Base-by-base conservation (phyloP, 2,329 filamentous ascomycete species). In the Diaporthe humulicola region DNA sequence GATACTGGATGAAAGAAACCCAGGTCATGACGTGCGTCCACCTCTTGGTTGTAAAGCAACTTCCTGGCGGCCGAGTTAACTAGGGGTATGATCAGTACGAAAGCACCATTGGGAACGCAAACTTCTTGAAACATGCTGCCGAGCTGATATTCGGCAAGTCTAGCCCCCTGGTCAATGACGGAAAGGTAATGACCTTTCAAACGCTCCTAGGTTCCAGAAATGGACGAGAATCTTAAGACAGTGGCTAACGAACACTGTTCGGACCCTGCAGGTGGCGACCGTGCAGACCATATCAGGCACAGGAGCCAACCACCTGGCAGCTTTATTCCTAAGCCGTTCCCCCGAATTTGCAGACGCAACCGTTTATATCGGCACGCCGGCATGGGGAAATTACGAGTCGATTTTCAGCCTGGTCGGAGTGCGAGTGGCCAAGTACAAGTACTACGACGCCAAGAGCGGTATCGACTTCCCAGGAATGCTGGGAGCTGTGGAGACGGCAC, bases 231-330 rank as follows among this genome's bases (percentile, higher is more conserved):
- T 22, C 10, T n/a, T 1, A 5, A 50, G 19, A n/a, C 28, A 10
- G 12, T n/a, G 9, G 28, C 60, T 66, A 36, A 66, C 60, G n/a
- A 48, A 5, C 1, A 33, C 14, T n/a, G 19, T 30, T 57, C 64
- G 2, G 50, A 71, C 8, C 22, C 72, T 0, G 22, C 67, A 81
- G 78, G 74, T 83, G 38, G 81, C 82, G 19, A 83, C 83, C 1
- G 82, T 83, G 0, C 84, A 85, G 75, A 82, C 83, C 12, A 83
- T 85, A 42, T 84, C 83, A 0, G 83, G 84, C 9, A 85, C 83
- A 0, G 83, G 83, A 3, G 81, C 83, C 7, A 80, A 81, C 48
- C 82, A 84, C 69, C 77, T 85, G n/a, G 83, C 79, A 25, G 81
- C 81, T 10, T 67, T 82, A 17, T 79, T 84, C 25, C 71, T 83